Conservation (phyloP, 257 asterid genomes). For the Salvia hispanica region DNA sequence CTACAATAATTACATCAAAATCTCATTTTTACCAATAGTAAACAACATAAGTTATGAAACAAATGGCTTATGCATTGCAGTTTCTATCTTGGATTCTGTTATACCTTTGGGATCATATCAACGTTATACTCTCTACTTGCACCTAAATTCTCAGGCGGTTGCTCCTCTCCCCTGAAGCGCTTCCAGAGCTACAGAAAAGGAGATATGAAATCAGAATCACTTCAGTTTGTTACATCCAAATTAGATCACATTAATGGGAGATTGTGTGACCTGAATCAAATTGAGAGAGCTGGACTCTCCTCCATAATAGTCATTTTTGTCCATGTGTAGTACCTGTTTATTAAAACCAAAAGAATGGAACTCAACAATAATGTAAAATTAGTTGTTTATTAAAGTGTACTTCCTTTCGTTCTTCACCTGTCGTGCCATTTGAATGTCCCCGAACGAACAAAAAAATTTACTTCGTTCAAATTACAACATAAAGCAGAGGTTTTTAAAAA, state of each 20-base stretch:
- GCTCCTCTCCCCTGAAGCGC: slow-evolving; percentile 82
- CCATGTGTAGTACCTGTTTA: slow-evolving; percentile 89
- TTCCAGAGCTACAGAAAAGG: slow-evolving; percentile 72
- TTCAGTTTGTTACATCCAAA: neutral
- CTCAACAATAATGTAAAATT: too few relatives aligned
- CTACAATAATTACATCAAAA: slow-evolving; percentile 34
- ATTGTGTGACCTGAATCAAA: slow-evolving; percentile 68
- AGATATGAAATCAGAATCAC: neutral
- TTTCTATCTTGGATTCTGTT: neutral
- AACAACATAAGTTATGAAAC: neutral
- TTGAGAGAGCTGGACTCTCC: slow-evolving; percentile 90
- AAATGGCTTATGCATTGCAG: neutral
- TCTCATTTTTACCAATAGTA: neutral
- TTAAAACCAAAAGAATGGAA: slow-evolving; percentile 15
- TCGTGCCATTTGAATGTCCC: too few relatives aligned
- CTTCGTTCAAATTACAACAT: too few relatives aligned
- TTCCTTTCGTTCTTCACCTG: too few relatives aligned
- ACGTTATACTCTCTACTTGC: slow-evolving; percentile 92
- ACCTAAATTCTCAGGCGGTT: slow-evolving; percentile 74
- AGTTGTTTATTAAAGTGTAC: too few relatives aligned
- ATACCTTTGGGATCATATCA: slow-evolving; percentile 96
- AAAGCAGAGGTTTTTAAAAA: too few relatives aligned
- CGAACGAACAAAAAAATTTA: too few relatives aligned
- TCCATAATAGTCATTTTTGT: slow-evolving; percentile 94
- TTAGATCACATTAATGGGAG: neutral